A percentile compares a stretch with the other conserved stretches of the same genome.
Conservation (phyloP, 139 green algal genomes). For the Medakamo hakoo region DNA sequence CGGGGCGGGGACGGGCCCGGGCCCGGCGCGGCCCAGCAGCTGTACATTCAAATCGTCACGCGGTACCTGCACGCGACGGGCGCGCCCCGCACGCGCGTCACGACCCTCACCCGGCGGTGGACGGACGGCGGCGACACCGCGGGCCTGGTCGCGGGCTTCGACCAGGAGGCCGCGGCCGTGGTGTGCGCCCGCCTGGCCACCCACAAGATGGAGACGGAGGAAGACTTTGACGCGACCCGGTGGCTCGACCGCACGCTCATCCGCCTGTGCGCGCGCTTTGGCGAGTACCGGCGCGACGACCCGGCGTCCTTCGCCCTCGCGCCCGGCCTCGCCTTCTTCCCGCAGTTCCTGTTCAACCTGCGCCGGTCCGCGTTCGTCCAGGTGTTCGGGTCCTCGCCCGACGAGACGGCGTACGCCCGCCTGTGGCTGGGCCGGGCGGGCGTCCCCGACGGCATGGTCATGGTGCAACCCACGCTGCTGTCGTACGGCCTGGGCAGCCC, state of each 20-base stretch:
- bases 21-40: slow-evolving; percentile 30
- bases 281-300: slow-evolving; percentile 84
- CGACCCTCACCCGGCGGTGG: slow-evolving; percentile 80
- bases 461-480: slow-evolving; percentile 85
- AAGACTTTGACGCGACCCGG: slow-evolving; percentile 94
- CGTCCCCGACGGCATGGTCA: slow-evolving; percentile 70
- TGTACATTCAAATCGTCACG: slow-evolving; percentile 94
- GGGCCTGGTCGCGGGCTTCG: slow-evolving; percentile 78
- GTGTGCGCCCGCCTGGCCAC: slow-evolving; percentile 63
- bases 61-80: slow-evolving; percentile 64
- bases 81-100: slow-evolving; percentile 61
- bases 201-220: slow-evolving; percentile 81
- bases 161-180: slow-evolving; percentile 89
- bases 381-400: slow-evolving; percentile 88
- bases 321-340: slow-evolving; percentile 78
- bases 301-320: slow-evolving; percentile 75
- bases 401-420: slow-evolving; percentile 91
- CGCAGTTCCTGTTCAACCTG: slow-evolving; percentile 99
- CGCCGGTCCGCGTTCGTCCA: slow-evolving; percentile 79
- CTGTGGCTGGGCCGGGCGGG: slow-evolving; percentile 70
- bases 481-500: slow-evolving; percentile 60
- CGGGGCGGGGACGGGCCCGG: background rate
- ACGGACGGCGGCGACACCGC: slow-evolving; percentile 35
- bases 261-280: slow-evolving; percentile 12
- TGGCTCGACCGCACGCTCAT: slow-evolving; percentile 76